Base-by-base conservation (phyloP, 805 yeast genomes). In the Pichia nanzhaoensis region DNA sequence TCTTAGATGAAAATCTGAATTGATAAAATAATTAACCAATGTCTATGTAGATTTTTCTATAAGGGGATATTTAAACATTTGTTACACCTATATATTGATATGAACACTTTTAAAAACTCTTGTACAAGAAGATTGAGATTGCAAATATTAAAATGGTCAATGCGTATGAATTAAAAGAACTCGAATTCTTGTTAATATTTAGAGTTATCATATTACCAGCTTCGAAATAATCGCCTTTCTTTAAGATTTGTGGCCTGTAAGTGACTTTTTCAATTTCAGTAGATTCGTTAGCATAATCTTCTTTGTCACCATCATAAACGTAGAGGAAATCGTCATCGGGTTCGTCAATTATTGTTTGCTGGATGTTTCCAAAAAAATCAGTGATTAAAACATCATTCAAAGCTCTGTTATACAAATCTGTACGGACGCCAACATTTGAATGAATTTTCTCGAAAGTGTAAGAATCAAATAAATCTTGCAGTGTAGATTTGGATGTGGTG, bases 321-420 rank as follows among this genome's bases (percentile, higher is more conserved):
- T 45, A 45, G 1, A 45, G 13, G 14, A 17, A 41, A 37, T 45
- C 42, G 4, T 45, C 48, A 41, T 27, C 34, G 6, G 48, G 48
- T 18, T 45, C 48, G 5, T 62, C 67, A n/a, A 79, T 64, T 3
- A 84, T 73, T 2, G 85, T 84, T 45, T 81, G 78, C 62, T 89
- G 96, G 18, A 89, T 84, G 54, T 88, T 88, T 2, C 97, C 99
- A 55, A 93, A 90, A 61, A 93, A 93, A 60, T 93, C 98, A 0
- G 98, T 90, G 52, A 93, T 75, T 44, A 78, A 66, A 4, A 89
- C 95, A 35, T 84, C 77, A 3, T 73, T 66, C 38, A 80, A 68
- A 50, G 84, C 77, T 55, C 95, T 74, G 37, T 74, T 62, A 64
- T 78, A 87, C 48, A 86, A 65, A 60, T 90, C 96, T 0, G 88